Evolutionary conservation across 768 basidiomycete species (phyloP).

Genomic region (Butyriboletus loyo): DNA sequence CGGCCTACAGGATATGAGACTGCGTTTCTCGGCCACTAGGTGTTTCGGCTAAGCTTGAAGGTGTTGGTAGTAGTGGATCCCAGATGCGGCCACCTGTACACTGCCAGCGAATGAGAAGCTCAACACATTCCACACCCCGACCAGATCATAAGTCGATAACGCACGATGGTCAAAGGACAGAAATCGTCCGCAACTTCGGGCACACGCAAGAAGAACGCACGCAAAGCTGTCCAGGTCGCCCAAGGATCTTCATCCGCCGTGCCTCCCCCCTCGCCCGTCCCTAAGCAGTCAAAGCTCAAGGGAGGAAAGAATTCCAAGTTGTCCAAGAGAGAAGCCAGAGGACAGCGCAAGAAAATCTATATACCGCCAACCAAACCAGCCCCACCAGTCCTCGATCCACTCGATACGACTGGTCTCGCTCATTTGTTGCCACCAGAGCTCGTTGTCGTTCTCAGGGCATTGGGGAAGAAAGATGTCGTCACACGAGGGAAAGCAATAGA

Average conservation of each 20-base stretch:
- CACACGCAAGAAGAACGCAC: constrained; percentile 92
- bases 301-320: constrained; percentile 48
- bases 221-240: constrained; percentile 50
- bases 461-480: constrained; percentile 87
- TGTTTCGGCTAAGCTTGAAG: no score
- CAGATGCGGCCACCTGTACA: not conserved
- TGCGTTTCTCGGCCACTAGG: no score
- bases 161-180: constrained; percentile 40
- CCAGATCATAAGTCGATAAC: constrained; percentile 6
- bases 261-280: constrained; percentile 36
- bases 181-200: constrained; percentile 82
- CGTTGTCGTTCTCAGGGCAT: constrained; percentile 71
- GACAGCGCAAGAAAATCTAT: constrained; percentile 81
- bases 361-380: constrained; percentile 81
- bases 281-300: constrained; percentile 46
- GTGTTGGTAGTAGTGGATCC: no score
- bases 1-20: no score
- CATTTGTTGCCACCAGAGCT: constrained; percentile 76
- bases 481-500: constrained; percentile 85
- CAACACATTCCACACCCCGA: not conserved
- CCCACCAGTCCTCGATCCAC: constrained; percentile 74
- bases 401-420: constrained; percentile 80
- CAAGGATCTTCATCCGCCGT: constrained; percentile 14
- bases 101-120: not conserved
- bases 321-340: constrained; percentile 46